These are phyloP conservation scores for Corymbia calophylla DNA, from an alignment of 441 rosid species.

Conservation along the genomic window DNA sequence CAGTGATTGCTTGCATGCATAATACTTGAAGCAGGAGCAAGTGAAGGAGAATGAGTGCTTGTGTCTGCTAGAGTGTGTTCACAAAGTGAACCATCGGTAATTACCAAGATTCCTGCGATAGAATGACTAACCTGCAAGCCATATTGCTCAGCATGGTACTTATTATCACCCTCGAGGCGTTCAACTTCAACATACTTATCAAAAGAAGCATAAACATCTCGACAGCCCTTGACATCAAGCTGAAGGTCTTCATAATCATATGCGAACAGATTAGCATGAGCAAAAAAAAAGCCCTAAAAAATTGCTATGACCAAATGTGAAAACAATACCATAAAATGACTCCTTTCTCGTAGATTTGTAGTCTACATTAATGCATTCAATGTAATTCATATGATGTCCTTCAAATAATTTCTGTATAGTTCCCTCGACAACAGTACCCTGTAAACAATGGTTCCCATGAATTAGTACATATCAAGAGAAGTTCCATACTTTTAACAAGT, in stretches of 20 bases:
- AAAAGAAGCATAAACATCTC: constrained; percentile 93
- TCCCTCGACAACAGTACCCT: constrained; percentile 98
- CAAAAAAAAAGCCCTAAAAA: background rate
- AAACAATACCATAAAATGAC: constrained; percentile 69
- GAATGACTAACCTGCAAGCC: constrained; percentile 74
- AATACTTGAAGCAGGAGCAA: background rate
- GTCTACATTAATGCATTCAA: constrained; percentile 91
- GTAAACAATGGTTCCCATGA: background rate
- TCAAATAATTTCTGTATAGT: constrained; percentile 89
- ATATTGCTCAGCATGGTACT: constrained; percentile 85
- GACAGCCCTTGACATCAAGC: constrained; percentile 98
- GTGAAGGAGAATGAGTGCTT: background rate
- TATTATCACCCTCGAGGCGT: constrained; percentile 95
- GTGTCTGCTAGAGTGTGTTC: background rate
- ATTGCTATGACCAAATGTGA: background rate
- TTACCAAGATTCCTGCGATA: background rate
- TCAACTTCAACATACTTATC: constrained; percentile 98
- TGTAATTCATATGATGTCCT: constrained; percentile 92
- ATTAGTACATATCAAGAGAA: background rate
- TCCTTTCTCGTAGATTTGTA: constrained; percentile 91
- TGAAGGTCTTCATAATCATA: constrained; percentile 65
- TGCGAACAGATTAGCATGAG: background rate
- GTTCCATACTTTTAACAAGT: background rate
- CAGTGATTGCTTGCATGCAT: background rate
- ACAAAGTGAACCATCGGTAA: background rate